A percentile compares a stretch with the other conserved stretches of the same genome.
These are phyloP conservation scores for Cymbopogon citratus DNA, from an alignment of 176 grass and related monocot genomes.

Conservation along the genomic window DNA sequence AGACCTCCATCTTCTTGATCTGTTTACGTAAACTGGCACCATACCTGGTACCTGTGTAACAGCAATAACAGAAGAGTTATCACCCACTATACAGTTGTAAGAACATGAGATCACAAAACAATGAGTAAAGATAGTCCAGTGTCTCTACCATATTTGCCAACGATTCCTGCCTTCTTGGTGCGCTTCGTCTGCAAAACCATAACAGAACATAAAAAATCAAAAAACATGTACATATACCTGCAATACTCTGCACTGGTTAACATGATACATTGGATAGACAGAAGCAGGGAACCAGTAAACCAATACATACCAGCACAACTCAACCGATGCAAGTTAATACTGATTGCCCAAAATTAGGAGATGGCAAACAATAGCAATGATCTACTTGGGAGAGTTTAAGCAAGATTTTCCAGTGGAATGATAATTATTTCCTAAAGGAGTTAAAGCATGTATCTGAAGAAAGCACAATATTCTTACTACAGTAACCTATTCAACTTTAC, in stretches of 20 bases:
- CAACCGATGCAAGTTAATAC: background rate
- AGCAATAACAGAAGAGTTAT: background rate
- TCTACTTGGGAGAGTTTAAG: background rate
- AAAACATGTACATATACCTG: background rate
- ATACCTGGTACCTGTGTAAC: conserved; percentile 70
- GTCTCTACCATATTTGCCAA: conserved; percentile 88
- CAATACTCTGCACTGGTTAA: background rate
- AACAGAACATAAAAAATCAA: conserved; percentile 11
- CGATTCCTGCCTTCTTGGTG: conserved; percentile 99
- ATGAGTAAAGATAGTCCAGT: background rate
- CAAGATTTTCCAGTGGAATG: background rate
- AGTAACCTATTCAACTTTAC: background rate
- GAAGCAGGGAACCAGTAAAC: background rate
- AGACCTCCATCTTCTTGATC: conserved; percentile 99
- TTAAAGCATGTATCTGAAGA: background rate
- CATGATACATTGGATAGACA: background rate
- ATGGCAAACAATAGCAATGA: background rate
- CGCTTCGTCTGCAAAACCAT: conserved; percentile 72
- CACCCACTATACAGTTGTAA: background rate
- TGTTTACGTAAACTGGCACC: conserved; percentile 98
- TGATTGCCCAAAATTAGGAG: background rate
- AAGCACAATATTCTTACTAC: background rate
- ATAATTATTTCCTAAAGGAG: background rate
- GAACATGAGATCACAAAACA: background rate
- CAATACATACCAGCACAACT: background rate